These are phyloP conservation scores for Blastocystis hominis DNA, from an alignment of 352 stramenopile species.

Conservation along the genomic window DNA sequence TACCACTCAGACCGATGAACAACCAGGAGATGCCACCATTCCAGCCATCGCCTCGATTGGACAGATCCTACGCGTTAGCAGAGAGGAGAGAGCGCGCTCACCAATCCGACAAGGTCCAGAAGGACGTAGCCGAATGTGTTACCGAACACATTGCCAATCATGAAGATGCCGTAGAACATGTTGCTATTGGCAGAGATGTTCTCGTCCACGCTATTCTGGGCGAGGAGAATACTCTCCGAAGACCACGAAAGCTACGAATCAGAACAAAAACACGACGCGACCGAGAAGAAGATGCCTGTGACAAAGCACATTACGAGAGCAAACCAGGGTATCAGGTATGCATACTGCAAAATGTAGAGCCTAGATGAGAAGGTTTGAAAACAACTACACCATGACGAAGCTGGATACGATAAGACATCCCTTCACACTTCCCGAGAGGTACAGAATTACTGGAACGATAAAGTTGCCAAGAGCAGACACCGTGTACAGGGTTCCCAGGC, in stretches of 20 bases:
- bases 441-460: neutral
- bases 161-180: conserved; percentile 36
- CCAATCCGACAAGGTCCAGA: neutral
- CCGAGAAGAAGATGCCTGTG: neutral
- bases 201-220: neutral
- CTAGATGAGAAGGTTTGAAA: neutral
- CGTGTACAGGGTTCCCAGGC: neutral
- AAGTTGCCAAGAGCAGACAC: neutral
- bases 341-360: neutral
- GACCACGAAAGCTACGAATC: neutral
- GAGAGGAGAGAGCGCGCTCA: neutral
- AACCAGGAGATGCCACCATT: neutral
- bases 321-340: neutral
- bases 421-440: neutral
- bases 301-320: neutral
- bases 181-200: conserved; percentile 1
- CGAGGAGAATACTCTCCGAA: conserved; percentile 8
- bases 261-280: neutral
- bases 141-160: conserved; percentile 17
- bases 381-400: neutral
- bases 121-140: conserved; percentile 8
- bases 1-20: conserved; percentile 21
- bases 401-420: neutral
- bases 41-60: neutral
- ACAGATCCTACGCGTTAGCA: neutral